phyloP scores from a whole-genome alignment of 2,329 filamentous ascomycete genomes.

The Ophiocordyceps robertsii region DNA sequence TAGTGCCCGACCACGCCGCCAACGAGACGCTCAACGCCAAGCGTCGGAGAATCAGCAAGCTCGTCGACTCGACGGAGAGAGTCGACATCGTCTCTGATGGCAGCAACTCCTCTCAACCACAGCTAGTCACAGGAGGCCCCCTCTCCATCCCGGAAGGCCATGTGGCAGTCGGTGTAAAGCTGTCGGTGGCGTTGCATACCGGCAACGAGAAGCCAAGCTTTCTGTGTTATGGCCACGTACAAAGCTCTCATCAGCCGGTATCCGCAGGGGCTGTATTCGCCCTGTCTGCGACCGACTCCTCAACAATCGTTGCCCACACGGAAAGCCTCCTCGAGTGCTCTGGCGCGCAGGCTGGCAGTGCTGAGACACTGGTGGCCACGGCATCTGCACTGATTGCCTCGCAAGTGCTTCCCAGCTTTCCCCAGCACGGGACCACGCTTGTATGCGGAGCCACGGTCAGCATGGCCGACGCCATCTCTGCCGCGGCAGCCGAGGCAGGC shows the following conservation, averaged over 20 bases:
- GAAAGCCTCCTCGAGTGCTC: neutral
- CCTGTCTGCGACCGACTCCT: neutral
- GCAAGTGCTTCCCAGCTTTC: neutral
- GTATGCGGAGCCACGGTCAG: neutral
- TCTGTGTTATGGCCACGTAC: neutral
- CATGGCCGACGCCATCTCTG: neutral
- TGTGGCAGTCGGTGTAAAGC: neutral
- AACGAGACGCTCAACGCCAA: neutral
- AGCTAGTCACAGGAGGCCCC: neutral
- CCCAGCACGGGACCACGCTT: neutral
- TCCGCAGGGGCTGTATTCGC: neutral
- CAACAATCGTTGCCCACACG: neutral
- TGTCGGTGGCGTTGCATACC: neutral
- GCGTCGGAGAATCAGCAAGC: neutral
- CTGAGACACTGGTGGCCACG: neutral
- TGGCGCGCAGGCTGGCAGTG: neutral
- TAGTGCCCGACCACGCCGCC: neutral
- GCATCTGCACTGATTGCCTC: neutral
- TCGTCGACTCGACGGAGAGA: neutral
- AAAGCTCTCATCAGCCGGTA: neutral
- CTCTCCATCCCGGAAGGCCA: neutral
- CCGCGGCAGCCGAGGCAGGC: neutral
- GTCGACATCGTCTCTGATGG: neutral
- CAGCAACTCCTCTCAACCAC: neutral
- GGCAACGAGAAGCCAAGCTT: neutral